Conservation (phyloP, 345 rosid genomes). For the Jatropha curcas region DNA sequence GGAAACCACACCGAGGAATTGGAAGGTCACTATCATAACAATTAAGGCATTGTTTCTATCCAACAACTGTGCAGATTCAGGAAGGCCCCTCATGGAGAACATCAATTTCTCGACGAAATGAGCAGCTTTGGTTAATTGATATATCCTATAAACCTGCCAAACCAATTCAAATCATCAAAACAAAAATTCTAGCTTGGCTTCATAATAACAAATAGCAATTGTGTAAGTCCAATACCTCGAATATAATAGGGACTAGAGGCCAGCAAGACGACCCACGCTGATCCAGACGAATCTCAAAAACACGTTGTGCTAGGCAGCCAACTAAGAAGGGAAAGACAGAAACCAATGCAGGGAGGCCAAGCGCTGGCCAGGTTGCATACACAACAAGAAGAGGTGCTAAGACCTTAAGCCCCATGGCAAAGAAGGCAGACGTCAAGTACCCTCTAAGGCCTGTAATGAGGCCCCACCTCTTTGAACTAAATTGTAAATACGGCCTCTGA, state of each 20-base stretch:
- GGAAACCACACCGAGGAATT: conserved; percentile 66
- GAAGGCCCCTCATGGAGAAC: conserved; percentile 60
- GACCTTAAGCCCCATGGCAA: conserved; percentile 65
- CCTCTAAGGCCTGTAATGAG: conserved; percentile 82
- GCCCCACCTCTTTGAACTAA: conserved; percentile 84
- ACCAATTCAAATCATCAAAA: conserved; percentile 19
- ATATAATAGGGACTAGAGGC: conserved; percentile 78
- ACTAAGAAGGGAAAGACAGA: conserved; percentile 71
- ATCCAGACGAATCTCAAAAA: conserved; percentile 55
- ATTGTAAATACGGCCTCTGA: conserved; percentile 83
- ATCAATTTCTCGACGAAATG: conserved; percentile 72
- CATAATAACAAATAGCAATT: background rate
- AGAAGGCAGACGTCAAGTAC: conserved; percentile 61
- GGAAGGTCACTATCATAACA: conserved; percentile 67
- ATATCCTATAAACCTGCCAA: conserved; percentile 73
- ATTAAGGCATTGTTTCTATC: conserved; percentile 59
- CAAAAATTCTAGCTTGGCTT: conserved; percentile 15
- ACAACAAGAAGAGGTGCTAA: conserved; percentile 53
- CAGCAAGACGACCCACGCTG: conserved; percentile 70
- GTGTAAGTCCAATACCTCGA: conserved; percentile 57
- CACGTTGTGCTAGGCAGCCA: conserved; percentile 72
- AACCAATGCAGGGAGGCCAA: conserved; percentile 58
- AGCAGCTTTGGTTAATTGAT: conserved; percentile 78
- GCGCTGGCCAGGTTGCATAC: conserved; percentile 68
- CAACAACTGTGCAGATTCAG: conserved; percentile 43